Percentiles rank a stretch among this genome's conserved stretches.
These are phyloP conservation scores for Stemphylium beticola DNA, from an alignment of 2,329 filamentous ascomycete genomes.

Conservation along the genomic window DNA sequence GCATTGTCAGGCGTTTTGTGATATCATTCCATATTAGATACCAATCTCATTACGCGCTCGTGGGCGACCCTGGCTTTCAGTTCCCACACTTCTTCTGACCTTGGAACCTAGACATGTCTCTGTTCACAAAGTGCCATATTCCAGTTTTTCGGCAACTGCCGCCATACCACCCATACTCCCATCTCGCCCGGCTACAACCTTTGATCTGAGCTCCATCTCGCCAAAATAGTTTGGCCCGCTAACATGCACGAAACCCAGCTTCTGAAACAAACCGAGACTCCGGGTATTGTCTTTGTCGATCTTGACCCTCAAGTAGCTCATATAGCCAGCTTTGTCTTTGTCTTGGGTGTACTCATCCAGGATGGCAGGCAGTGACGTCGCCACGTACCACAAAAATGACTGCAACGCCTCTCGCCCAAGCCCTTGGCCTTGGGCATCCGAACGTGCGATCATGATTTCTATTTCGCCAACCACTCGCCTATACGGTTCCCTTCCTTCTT, in stretches of 20 bases:
- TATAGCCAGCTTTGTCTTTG: constrained; percentile 14
- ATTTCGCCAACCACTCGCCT: constrained; percentile 68
- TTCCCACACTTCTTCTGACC: neutral
- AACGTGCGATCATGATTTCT: constrained; percentile 82
- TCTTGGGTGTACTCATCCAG: constrained; percentile 60
- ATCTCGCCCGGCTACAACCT: neutral
- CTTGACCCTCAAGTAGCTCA: constrained; percentile 64
- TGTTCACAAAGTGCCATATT: neutral
- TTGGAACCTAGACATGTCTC: neutral
- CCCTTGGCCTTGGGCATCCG: constrained; percentile 64
- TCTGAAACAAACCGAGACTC: constrained; percentile 67
- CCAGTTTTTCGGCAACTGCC: neutral
- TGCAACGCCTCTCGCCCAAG: constrained; percentile 70
- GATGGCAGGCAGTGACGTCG: constrained; percentile 60
- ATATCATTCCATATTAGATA: constrained; percentile 21
- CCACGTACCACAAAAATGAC: constrained; percentile 73
- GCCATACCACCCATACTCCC: neutral
- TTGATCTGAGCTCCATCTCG: constrained; percentile 60
- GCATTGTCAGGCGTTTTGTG: constrained; percentile 12
- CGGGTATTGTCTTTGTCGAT: constrained; percentile 63
- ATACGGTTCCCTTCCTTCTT: constrained; percentile 10
- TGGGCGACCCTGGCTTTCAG: neutral
- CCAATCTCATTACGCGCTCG: constrained; percentile 21
- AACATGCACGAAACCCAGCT: constrained; percentile 63
- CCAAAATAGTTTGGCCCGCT: constrained; percentile 68